These are phyloP conservation scores for Aspergillus fischeri DNA, from an alignment of 2,329 filamentous ascomycete species.

Conservation along the genomic window DNA sequence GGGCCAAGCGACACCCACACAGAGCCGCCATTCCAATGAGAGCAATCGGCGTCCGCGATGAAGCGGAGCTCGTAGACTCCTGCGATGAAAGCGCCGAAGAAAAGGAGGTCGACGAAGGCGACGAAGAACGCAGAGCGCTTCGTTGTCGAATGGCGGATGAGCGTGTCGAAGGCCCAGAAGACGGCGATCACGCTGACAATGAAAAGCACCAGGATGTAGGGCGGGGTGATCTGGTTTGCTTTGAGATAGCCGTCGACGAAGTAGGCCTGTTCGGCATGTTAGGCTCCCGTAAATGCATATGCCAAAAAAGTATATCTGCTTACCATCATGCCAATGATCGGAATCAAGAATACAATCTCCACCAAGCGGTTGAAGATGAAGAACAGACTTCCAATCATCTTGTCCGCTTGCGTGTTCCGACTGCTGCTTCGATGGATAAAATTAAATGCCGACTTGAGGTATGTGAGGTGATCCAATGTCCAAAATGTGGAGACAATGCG, in stretches of 20 bases:
- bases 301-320: constrained; percentile 10
- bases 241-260: constrained; percentile 59
- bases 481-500: neutral
- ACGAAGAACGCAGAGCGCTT: constrained; percentile 58
- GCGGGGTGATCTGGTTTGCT: constrained; percentile 55
- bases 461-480: neutral
- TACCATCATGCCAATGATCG: constrained; percentile 60
- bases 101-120: constrained; percentile 57
- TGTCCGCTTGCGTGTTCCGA: constrained; percentile 18
- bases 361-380: constrained; percentile 60
- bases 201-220: constrained; percentile 60
- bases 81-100: constrained; percentile 61
- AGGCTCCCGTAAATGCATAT: neutral
- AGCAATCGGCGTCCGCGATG: constrained; percentile 63
- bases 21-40: constrained; percentile 49
- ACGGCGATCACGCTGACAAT: constrained; percentile 59
- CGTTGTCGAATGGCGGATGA: constrained; percentile 57
- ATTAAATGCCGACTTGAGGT: neutral
- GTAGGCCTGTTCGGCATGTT: constrained; percentile 41
- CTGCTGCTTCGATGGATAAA: neutral
- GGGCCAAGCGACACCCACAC: constrained; percentile 60
- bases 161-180: constrained; percentile 59
- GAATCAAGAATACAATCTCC: constrained; percentile 60
- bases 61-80: constrained; percentile 56
- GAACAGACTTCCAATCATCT: constrained; percentile 52